Conservation (phyloP, 1,284 basidiomycete genomes). For the Trametes hirsuta region DNA sequence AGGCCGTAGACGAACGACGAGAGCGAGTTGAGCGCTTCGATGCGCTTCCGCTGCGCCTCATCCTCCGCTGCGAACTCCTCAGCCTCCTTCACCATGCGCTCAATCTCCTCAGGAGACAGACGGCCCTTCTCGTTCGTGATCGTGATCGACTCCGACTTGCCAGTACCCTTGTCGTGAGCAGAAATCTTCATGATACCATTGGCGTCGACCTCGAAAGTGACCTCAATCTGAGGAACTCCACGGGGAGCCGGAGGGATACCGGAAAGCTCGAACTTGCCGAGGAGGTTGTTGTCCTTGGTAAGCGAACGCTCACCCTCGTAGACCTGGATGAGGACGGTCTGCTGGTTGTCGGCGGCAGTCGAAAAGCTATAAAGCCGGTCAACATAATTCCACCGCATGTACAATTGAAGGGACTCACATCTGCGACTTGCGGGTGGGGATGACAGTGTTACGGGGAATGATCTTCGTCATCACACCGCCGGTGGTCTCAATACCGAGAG, state of each 20-base stretch:
- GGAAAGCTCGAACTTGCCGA: slow-evolving; percentile 95
- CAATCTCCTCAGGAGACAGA: slow-evolving; percentile 85
- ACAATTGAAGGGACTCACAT: slow-evolving; percentile 46
- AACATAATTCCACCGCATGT: background rate
- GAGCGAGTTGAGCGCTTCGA: slow-evolving; percentile 83
- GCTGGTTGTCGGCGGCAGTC: slow-evolving; percentile 94
- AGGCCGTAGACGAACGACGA: slow-evolving; percentile 82
- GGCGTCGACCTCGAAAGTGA: slow-evolving; percentile 93
- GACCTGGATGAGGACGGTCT: slow-evolving; percentile 88
- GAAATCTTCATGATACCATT: slow-evolving; percentile 92
- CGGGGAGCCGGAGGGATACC: slow-evolving; percentile 94
- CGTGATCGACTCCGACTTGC: slow-evolving; percentile 87
- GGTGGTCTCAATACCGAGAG: slow-evolving; percentile 97
- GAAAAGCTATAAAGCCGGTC: slow-evolving; percentile 71
- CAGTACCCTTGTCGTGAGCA: slow-evolving; percentile 89
- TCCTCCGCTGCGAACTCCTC: slow-evolving; percentile 90
- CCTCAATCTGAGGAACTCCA: slow-evolving; percentile 94
- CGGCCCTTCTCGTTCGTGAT: slow-evolving; percentile 89
- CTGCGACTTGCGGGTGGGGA: slow-evolving; percentile 97
- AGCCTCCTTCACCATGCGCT: slow-evolving; percentile 92
- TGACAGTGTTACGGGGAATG: slow-evolving; percentile 95
- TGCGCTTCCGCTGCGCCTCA: slow-evolving; percentile 85
- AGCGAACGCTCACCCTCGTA: slow-evolving; percentile 94
- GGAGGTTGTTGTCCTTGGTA: slow-evolving; percentile 97
- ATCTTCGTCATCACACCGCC: slow-evolving; percentile 99